Evolutionary conservation across 106 monocot species (phyloP), one percentile per base, ranked within the genome.

Genomic region (Acorus gramineus): DNA sequence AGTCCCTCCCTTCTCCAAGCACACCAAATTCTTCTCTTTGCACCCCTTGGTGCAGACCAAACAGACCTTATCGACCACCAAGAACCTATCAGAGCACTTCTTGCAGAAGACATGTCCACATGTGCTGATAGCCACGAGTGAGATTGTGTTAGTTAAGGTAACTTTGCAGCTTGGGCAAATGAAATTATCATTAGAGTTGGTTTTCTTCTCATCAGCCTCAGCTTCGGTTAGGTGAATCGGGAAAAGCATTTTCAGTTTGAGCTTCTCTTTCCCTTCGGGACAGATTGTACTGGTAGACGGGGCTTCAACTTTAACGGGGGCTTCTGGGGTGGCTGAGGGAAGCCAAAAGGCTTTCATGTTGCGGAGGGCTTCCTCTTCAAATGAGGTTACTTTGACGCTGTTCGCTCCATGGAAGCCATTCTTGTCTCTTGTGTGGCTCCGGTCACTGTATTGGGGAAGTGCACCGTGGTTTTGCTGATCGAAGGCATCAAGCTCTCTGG

Each of bases 341-440:
- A 96, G 95, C 95, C 95, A 96, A 57, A 96, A 96, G 64, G 95
- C 95, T 72, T 91, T 96, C 95, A 96, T 96, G 45, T 75, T 85
- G 51, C 95, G 87, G 5, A 96, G 90, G 11, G 95, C 95, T 74
- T 96, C 95, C 73, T 90, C 95, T 66, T 96, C 95, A 4, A 76
- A 96, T 8, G 95, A 96, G 7, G 95, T 96, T 11, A 72, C 74
- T 71, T 87, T 96, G 44, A 96, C 95, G 6, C 90, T 91, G 85
- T 96, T 96, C 7, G 95, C 95, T 3, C 95, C 95, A 52, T 96
- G 95, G 67, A 96, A 96, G 1, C 74, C 69, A 53, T 78, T 83
- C 68, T 71, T 84, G 60, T 80, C 85, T 5, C 56, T 52, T 10
- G 52, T 43, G 46, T 66, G 60, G 58, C 43, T 78, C 52, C 74